Percentiles rank a stretch among this genome's conserved stretches.
Conservation (phyloP, 1,284 basidiomycete species). For the Fistulinella cinereoalba region DNA sequence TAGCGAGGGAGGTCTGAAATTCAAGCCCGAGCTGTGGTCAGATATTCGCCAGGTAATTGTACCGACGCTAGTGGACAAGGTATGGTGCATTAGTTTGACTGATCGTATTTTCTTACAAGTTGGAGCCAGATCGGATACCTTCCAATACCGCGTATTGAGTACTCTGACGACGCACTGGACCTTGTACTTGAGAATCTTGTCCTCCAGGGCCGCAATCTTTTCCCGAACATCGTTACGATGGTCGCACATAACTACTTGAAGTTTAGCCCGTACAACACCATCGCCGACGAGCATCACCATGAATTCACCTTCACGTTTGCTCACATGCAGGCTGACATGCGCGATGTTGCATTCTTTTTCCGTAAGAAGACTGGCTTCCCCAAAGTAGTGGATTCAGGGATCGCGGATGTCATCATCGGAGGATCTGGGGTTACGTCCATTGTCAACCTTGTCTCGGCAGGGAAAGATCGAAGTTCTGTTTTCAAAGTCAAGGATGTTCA, state of each 20-base stretch:
- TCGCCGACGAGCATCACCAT: constrained; percentile 62
- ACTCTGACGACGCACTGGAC: constrained; percentile 83
- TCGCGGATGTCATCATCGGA: constrained; percentile 88
- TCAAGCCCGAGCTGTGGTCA: constrained; percentile 88
- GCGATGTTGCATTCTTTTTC: constrained; percentile 89
- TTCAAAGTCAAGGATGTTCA: constrained; percentile 79
- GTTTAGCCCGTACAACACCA: constrained; percentile 71
- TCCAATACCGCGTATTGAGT: constrained; percentile 90
- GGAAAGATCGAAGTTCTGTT: constrained; percentile 64
- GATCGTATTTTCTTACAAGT: not conserved
- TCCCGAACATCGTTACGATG: constrained; percentile 78
- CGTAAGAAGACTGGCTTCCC: constrained; percentile 75
- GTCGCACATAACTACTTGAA: constrained; percentile 84
- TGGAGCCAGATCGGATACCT: constrained; percentile 73
- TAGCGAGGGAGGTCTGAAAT: constrained; percentile 78
- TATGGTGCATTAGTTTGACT: constrained; percentile 24
- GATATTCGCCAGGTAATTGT: constrained; percentile 83
- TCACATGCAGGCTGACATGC: constrained; percentile 94
- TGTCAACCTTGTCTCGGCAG: constrained; percentile 61
- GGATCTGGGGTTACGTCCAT: constrained; percentile 72
- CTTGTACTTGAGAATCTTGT: constrained; percentile 93
- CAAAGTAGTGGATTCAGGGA: constrained; percentile 83
- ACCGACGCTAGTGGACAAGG: constrained; percentile 73
- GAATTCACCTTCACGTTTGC: constrained; percentile 68
- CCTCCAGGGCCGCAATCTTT: constrained; percentile 79